phyloP scores from a whole-genome alignment of 768 basidiomycete genomes.

The Boletus sp. region DNA sequence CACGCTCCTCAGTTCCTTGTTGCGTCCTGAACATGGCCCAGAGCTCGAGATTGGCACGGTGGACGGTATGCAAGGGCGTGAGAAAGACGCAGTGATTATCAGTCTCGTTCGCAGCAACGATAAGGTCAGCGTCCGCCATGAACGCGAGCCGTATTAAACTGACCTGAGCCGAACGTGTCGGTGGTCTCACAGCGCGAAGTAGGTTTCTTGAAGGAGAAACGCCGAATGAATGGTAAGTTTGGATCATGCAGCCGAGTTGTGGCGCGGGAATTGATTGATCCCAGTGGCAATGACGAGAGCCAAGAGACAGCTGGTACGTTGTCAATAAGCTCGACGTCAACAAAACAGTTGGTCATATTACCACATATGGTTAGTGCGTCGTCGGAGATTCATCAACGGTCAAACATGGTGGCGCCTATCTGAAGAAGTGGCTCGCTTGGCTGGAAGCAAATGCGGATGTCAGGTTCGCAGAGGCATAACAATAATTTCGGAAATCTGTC shows the following conservation, averaged over 20 bases:
- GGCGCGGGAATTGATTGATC: neutral
- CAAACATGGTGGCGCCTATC: slow-evolving; percentile 74
- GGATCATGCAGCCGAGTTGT: neutral
- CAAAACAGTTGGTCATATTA: too few species aligned
- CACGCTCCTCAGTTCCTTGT: slow-evolving; percentile 70
- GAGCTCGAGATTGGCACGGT: slow-evolving; percentile 90
- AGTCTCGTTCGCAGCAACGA: slow-evolving; percentile 92
- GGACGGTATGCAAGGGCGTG: slow-evolving; percentile 96
- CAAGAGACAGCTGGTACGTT: slow-evolving; percentile 79
- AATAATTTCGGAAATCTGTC: neutral
- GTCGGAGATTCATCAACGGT: slow-evolving; percentile 95
- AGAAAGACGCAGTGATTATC: slow-evolving; percentile 92
- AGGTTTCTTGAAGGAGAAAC: slow-evolving; percentile 91
- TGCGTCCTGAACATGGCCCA: slow-evolving; percentile 67
- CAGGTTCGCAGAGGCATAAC: slow-evolving; percentile 64
- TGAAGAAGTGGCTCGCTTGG: slow-evolving; percentile 91
- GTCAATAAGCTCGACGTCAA: neutral
- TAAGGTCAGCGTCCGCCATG: slow-evolving; percentile 43
- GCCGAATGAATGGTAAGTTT: slow-evolving; percentile 78
- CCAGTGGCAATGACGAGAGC: slow-evolving; percentile 91
- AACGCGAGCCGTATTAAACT: neutral
- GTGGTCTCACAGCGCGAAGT: slow-evolving; percentile 67
- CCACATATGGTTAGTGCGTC: slow-evolving; percentile 57
- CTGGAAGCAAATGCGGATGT: slow-evolving; percentile 89
- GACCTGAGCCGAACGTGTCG: neutral